phyloP scores from a whole-genome alignment of 2,329 filamentous ascomycete genomes.

The Penicillium sclerotiorum region DNA sequence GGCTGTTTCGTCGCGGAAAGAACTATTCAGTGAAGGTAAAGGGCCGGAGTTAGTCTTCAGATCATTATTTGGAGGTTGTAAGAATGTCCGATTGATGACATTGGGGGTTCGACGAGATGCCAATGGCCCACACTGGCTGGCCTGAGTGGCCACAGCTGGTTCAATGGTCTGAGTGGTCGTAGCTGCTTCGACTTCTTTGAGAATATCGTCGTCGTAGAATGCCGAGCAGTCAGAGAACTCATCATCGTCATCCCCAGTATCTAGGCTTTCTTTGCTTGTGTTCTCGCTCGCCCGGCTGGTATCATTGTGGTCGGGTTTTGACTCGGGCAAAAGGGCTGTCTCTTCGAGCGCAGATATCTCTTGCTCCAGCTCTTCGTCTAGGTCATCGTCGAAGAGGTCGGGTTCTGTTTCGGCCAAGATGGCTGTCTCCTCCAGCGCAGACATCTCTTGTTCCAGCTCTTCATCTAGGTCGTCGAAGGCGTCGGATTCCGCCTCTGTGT shows the following conservation, averaged over 20 bases:
- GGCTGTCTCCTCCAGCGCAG: slow-evolving; percentile 12
- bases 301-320: not conserved
- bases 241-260: slow-evolving; percentile 25
- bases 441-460: slow-evolving; percentile 15
- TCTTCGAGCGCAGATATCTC: slow-evolving; percentile 14
- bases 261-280: slow-evolving; percentile 1
- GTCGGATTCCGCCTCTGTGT: slow-evolving; percentile 27
- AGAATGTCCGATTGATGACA: not conserved
- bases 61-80: slow-evolving; percentile 1
- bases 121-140: not conserved
- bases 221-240: slow-evolving; percentile 39
- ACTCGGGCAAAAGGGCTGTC: not conserved
- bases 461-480: slow-evolving; percentile 26
- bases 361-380: slow-evolving; percentile 22
- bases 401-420: not conserved
- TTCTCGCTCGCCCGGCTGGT: not conserved
- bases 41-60: slow-evolving; percentile 4
- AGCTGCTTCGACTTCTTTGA: slow-evolving; percentile 25
- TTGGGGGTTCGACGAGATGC: not conserved
- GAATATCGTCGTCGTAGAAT: slow-evolving; percentile 34
- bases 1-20: slow-evolving; percentile 41
- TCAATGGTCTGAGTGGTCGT: no score
- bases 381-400: slow-evolving; percentile 17
- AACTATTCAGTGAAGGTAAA: slow-evolving; percentile 23
- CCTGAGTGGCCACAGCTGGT: slow-evolving; percentile 8